Base-by-base conservation (phyloP, 1,284 basidiomycete species). In the Xerocomus nothofagi region DNA sequence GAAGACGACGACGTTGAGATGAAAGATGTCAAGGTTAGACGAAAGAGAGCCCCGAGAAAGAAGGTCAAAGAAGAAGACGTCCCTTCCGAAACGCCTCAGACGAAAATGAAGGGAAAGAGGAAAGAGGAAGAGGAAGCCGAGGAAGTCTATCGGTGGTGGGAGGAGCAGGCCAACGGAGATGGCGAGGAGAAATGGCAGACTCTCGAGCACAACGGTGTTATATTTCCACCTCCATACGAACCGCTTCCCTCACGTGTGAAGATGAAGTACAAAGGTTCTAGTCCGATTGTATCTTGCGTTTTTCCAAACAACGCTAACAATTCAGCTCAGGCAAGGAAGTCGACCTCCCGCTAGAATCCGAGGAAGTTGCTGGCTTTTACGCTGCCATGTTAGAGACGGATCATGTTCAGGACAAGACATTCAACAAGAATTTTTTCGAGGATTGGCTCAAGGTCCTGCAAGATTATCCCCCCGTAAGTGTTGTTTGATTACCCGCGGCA, bases 311-410 rank as follows among this genome's bases (percentile, higher is more conserved):
- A 23, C 37, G 30, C 55, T 59, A 43, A 59, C 54, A 27, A 51
- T 50, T 46, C 56, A 50, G 61, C 47, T 55, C 10, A 95, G 93
- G 92, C 57, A 84, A 87, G 67, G 69, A 78, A 6, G 81, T 98
- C 36, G 77, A 86, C 51, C 83, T 99, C 18, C 84, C 92, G 12
- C 84, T 81, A 12, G 91, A 89, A 58, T 79, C 95, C 2, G 97
- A 99, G 71, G 97, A 99, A 70, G 95, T 99, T 34, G 97, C 97
- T 38, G 90, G 91, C 31, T 99, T 99, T 73, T 99, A 96, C 63
- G 97, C 79, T 24, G 91, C 93, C 26, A 84, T 99, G 76, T 66
- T 99, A 46, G 93, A 96, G 69, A 91, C 93, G 3, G 93, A 96
- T 57, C 95, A 99, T 64, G 92, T 91, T 4, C 79, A 90, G 69